Conservation (phyloP, 2,329 filamentous ascomycete species). For the Phyllosticta capitalensis region DNA sequence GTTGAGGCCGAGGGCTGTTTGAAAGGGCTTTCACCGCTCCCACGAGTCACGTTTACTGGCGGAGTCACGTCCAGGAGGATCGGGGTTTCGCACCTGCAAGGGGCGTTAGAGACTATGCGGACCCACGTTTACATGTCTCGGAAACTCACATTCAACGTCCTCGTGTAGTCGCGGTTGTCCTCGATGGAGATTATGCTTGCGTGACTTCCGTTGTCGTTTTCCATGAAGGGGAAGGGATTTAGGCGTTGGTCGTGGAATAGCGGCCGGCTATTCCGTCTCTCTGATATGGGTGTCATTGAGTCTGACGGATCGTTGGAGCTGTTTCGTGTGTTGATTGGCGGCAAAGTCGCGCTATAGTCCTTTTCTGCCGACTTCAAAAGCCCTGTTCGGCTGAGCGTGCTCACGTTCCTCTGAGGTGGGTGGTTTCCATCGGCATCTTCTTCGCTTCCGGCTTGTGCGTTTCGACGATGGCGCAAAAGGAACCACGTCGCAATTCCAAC, state of each 20-base stretch:
- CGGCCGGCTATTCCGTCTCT: conserved; percentile 33
- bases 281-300: conserved; percentile 25
- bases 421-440: conserved; percentile 14
- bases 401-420: conserved; percentile 33
- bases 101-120: conserved; percentile 12
- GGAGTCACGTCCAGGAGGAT: conserved; percentile 14
- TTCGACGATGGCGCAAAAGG: conserved; percentile 26
- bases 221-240: conserved; percentile 39
- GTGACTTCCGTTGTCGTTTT: conserved; percentile 37
- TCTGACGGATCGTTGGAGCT: conserved; percentile 22
- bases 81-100: conserved; percentile 24
- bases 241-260: conserved; percentile 40
- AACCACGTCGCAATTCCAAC: conserved; percentile 26
- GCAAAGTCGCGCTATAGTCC: conserved; percentile 16
- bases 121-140: neutral
- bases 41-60: neutral
- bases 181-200: conserved; percentile 38
- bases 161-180: conserved; percentile 38
- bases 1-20: conserved; percentile 5
- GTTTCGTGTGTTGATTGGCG: conserved; percentile 19
- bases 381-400: conserved; percentile 40
- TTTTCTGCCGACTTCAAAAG: conserved; percentile 28
- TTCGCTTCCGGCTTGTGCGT: conserved; percentile 7
- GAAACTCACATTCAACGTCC: conserved; percentile 34
- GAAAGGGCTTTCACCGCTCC: neutral